phyloP scores from a whole-genome alignment of 768 basidiomycete species.

The Macrolepiota albuminosa region DNA sequence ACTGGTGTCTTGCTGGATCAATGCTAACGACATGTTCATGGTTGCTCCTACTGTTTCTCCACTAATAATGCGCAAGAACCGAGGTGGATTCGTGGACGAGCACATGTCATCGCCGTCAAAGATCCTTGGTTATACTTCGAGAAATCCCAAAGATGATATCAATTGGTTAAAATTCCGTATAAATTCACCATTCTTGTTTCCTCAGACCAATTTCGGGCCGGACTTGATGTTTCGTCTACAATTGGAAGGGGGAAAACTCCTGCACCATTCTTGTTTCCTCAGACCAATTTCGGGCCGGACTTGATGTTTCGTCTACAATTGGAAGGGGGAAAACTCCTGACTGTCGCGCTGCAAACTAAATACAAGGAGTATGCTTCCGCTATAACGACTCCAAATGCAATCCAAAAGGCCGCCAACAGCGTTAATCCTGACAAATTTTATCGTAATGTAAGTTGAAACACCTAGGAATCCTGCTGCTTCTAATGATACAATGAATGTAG shows the following conservation, averaged over 20 bases:
- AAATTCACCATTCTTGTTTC: background rate
- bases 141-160: background rate
- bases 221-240: background rate
- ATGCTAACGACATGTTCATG: background rate
- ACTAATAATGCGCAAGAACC: background rate
- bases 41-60: background rate
- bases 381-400: background rate
- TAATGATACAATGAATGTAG: no score
- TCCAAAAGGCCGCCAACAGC: background rate
- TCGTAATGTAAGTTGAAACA: background rate
- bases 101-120: background rate
- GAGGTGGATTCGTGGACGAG: no score
- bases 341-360: background rate
- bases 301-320: background rate
- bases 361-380: background rate
- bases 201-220: background rate
- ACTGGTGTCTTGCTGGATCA: background rate
- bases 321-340: background rate
- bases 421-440: background rate
- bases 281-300: background rate
- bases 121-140: background rate
- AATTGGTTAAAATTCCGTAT: background rate
- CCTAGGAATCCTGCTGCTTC: no score
- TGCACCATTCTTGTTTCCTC: background rate
- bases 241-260: background rate